phyloP scores from a whole-genome alignment of 1,284 basidiomycete genomes.

The Trametes pubescens region DNA sequence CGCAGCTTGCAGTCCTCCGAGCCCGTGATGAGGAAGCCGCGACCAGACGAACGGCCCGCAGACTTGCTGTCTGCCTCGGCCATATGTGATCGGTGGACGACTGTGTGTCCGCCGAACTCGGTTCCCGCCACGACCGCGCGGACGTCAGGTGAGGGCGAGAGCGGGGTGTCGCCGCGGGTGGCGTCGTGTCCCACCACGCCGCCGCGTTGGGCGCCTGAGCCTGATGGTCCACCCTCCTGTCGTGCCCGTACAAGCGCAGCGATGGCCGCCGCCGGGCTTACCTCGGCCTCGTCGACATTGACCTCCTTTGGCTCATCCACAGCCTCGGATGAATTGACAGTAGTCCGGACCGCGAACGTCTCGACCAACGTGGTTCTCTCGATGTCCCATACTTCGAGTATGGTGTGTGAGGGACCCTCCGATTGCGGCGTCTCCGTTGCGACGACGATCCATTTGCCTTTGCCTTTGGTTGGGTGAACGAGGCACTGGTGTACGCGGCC shows the following conservation, averaged over 20 bases:
- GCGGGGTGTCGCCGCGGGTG: slow-evolving; percentile 46
- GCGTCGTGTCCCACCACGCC: slow-evolving; percentile 29
- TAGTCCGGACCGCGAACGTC: slow-evolving; percentile 63
- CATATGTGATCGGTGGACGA: slow-evolving; percentile 62
- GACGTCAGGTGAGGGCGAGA: slow-evolving; percentile 63
- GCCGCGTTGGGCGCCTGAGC: slow-evolving; percentile 30
- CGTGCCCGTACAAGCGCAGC: slow-evolving; percentile 57
- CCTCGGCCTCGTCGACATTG: slow-evolving; percentile 61
- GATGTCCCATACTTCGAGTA: slow-evolving; percentile 85
- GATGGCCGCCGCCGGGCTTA: slow-evolving; percentile 73
- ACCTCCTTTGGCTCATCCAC: slow-evolving; percentile 60
- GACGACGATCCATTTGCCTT: slow-evolving; percentile 90
- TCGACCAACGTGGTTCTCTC: slow-evolving; percentile 75
- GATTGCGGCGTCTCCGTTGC: slow-evolving; percentile 60
- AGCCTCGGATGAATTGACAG: slow-evolving; percentile 51
- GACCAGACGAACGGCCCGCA: slow-evolving; percentile 47
- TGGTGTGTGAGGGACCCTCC: slow-evolving; percentile 49
- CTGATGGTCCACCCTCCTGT: slow-evolving; percentile 44
- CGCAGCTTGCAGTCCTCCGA: slow-evolving; percentile 85
- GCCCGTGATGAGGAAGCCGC: slow-evolving; percentile 82
- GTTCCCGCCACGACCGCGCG: slow-evolving; percentile 70
- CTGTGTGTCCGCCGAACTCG: slow-evolving; percentile 76
- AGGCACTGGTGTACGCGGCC: slow-evolving; percentile 74
- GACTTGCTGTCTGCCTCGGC: slow-evolving; percentile 54
- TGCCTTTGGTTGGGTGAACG: slow-evolving; percentile 87